Conservation (phyloP, 306 rosid genomes). For the Gynostemma pentaphyllum region DNA sequence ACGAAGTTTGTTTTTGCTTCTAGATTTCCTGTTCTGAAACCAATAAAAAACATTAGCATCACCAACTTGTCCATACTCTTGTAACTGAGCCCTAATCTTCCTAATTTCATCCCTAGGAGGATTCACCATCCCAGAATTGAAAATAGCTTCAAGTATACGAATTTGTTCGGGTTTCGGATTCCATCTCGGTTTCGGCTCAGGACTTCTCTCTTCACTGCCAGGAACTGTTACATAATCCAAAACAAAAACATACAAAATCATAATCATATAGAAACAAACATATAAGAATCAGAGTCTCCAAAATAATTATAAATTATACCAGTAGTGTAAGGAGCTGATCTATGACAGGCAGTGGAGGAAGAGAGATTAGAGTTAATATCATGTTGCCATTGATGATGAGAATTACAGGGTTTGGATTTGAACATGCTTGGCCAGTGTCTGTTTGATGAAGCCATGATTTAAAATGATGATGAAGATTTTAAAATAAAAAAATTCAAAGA, state of each 20-base stretch:
- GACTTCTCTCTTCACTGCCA: slow-evolving; percentile 75
- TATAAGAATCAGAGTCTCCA: background rate
- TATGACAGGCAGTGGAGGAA: slow-evolving; percentile 44
- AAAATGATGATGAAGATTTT: background rate
- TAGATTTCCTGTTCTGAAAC: slow-evolving; percentile 93
- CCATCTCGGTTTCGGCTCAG: slow-evolving; percentile 96
- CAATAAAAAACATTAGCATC: slow-evolving; percentile 96
- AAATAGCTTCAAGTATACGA: slow-evolving; percentile 74
- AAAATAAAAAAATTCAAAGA: background rate
- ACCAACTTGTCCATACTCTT: slow-evolving; percentile 92
- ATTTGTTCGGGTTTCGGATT: slow-evolving; percentile 94
- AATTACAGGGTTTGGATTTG: slow-evolving; percentile 85
- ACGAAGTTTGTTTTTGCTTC: slow-evolving; percentile 96
- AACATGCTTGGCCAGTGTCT: slow-evolving; percentile 99
- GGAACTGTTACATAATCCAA: background rate
- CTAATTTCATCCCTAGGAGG: slow-evolving; percentile 94
- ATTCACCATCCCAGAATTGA: slow-evolving; percentile 95
- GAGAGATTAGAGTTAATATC: slow-evolving; percentile 65
- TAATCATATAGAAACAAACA: background rate
- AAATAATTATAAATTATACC: slow-evolving; percentile 16
- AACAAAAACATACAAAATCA: background rate
- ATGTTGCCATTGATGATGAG: slow-evolving; percentile 89
- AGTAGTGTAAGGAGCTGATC: slow-evolving; percentile 41
- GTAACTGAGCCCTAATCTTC: slow-evolving; percentile 76
- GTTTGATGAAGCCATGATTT: slow-evolving; percentile 88